These are phyloP conservation scores for Carex cristatella DNA, from an alignment of 176 grass and related monocot genomes.

Conservation along the genomic window DNA sequence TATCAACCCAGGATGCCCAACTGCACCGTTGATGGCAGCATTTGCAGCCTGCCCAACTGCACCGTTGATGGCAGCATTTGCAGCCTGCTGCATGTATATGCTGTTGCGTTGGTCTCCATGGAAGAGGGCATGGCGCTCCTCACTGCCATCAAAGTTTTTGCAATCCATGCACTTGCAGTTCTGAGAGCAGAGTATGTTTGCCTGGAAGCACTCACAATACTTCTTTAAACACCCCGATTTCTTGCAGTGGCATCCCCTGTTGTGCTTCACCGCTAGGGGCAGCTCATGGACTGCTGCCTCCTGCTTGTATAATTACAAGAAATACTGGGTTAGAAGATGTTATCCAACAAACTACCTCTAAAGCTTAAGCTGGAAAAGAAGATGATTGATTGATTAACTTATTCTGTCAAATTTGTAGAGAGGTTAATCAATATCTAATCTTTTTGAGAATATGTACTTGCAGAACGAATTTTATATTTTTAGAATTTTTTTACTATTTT, in stretches of 20 bases:
- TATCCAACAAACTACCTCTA: neutral
- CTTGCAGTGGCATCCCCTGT: slow-evolving; percentile 99
- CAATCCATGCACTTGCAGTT: slow-evolving; percentile 99
- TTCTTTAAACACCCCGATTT: slow-evolving; percentile 99
- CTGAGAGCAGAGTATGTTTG: slow-evolving; percentile 94
- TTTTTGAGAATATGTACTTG: neutral
- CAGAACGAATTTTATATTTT: too few species aligned
- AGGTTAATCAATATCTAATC: neutral
- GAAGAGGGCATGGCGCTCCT: slow-evolving; percentile 69
- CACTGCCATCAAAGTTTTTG: slow-evolving; percentile 89
- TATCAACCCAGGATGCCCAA: slow-evolving; percentile 40
- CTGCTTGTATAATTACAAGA: slow-evolving; percentile 23
- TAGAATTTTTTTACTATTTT: too few species aligned
- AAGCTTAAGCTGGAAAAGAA: neutral
- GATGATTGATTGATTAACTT: neutral
- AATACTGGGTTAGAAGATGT: neutral
- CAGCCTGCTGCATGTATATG: slow-evolving; percentile 71
- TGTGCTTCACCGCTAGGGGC: slow-evolving; percentile 80
- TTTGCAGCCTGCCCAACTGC: slow-evolving; percentile 75
- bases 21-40: slow-evolving; percentile 78
- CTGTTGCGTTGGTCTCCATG: slow-evolving; percentile 52
- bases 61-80: slow-evolving; percentile 82
- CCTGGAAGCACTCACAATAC: slow-evolving; percentile 98
- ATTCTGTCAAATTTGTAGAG: neutral
- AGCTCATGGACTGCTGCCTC: slow-evolving; percentile 51